A percentile compares a stretch with the other conserved stretches of the same genome.
Conservation (phyloP, 345 rosid species). For the Ailanthus altissimus region DNA sequence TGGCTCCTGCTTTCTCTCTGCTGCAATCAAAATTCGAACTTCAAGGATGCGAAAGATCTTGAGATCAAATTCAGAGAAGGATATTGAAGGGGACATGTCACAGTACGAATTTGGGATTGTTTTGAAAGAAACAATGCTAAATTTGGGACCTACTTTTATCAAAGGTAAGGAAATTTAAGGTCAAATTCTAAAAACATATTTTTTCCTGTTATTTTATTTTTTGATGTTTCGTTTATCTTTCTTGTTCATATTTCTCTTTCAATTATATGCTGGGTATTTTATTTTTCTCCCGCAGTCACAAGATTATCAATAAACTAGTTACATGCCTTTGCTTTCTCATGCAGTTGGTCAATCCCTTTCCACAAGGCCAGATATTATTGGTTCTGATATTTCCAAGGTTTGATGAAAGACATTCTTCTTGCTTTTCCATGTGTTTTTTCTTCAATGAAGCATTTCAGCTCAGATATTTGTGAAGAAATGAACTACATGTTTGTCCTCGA, state of each 20-base stretch:
- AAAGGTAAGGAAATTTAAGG: conserved; percentile 60
- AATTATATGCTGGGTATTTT: conserved; percentile 35
- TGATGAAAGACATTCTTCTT: conserved; percentile 23
- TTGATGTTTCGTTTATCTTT: neutral
- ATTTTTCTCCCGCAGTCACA: conserved; percentile 41
- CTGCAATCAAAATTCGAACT: conserved; percentile 67
- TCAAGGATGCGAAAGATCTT: conserved; percentile 36
- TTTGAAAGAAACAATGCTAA: conserved; percentile 80
- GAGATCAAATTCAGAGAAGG: conserved; percentile 39
- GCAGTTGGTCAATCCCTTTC: conserved; percentile 99
- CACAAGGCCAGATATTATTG: conserved; percentile 92
- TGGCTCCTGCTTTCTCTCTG: conserved; percentile 61
- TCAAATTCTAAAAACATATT: conserved; percentile 13
- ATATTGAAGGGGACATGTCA: conserved; percentile 41
- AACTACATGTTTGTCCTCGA: neutral
- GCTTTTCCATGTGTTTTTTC: neutral
- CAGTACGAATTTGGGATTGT: conserved; percentile 70
- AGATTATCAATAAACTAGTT: conserved; percentile 40
- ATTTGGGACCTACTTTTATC: conserved; percentile 93
- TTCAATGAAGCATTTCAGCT: neutral
- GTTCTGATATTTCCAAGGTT: conserved; percentile 90
- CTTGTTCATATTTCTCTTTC: conserved; percentile 25
- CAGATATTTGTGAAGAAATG: neutral
- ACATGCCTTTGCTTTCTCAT: conserved; percentile 52
- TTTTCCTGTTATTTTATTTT: neutral